Evolutionary conservation across 768 basidiomycete genomes (phyloP), one percentile per base, ranked within the genome.

Genomic region (Phylloporus arenicola): DNA sequence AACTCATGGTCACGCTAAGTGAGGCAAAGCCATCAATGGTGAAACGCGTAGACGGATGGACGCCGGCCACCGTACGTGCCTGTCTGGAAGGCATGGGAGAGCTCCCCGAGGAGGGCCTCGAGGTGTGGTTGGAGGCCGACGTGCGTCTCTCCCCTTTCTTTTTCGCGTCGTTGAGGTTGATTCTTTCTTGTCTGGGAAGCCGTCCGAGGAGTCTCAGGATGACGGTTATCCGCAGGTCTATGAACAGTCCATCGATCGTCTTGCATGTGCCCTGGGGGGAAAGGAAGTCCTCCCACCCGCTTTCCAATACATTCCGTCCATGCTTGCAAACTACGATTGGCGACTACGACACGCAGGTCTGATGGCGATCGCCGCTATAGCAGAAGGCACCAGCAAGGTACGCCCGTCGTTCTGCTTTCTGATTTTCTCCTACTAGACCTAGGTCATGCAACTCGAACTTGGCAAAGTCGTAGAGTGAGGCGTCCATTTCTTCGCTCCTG

Each of bases 321-420:
- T 94, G 84, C 73, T 93, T 50, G 79, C 77, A 0, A 83, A 79
- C 48, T 84, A 83, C 52, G 88, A 92, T 66, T 95, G 92, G 92
- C 76, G 88, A 46, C 77, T 82, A 24, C 75, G 91, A 25, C 90
- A 94, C 58, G 90, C 89, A 0, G 92, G 87, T 11, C 70, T 94
- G 22, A 88, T 92, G 80, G 88, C 89, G 0, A 86, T 95, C 50
- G 88, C 88, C 0, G 80, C 85, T 0, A 84, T 93, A 45, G 89
- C 82, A 0, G 92, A 93, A 67, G 92, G 92, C 2, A 89, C 88
- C 0, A 81, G 78, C 33, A 84, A 83, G 72, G 82, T 84, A 40
- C 20, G 64, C 56, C 14, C 35, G 10, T 20, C 8, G 11, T 10
- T 4, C 47, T 29, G 4, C 10, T 14, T 14, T 17, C 24, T 31